A percentile compares a stretch with the other conserved stretches of the same genome.
Conservation (phyloP, 768 basidiomycete species). For the Mycena albidolilacea region DNA sequence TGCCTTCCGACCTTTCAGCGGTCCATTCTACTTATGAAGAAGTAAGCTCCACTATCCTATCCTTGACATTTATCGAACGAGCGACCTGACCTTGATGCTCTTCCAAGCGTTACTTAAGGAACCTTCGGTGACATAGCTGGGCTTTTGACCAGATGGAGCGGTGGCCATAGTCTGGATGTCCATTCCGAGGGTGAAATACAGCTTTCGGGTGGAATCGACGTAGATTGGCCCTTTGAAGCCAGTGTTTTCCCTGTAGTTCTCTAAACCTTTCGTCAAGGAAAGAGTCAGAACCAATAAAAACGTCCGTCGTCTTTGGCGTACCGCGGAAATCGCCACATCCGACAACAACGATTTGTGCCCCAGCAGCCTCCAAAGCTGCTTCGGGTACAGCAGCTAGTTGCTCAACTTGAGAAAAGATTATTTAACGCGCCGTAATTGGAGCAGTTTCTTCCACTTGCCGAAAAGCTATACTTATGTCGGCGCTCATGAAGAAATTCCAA, state of each 20-base stretch:
- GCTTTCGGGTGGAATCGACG: slow-evolving; percentile 72
- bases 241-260: slow-evolving; percentile 62
- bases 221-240: slow-evolving; percentile 66
- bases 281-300: neutral
- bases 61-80: neutral
- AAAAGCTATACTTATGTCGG: neutral
- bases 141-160: slow-evolving; percentile 63
- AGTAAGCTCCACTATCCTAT: neutral
- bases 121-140: slow-evolving; percentile 61
- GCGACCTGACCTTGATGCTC: slow-evolving; percentile 50
- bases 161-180: slow-evolving; percentile 60
- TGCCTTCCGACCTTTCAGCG: slow-evolving; percentile 29
- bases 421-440: neutral
- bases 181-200: slow-evolving; percentile 77
- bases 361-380: slow-evolving; percentile 57
- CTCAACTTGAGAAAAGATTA: slow-evolving; percentile 56
- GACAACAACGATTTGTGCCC: slow-evolving; percentile 62
- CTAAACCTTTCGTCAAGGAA: slow-evolving; percentile 53
- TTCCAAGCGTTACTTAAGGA: slow-evolving; percentile 48
- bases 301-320: neutral
- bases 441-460: slow-evolving; percentile 46
- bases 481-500: neutral
- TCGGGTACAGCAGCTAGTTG: slow-evolving; percentile 59
- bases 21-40: slow-evolving; percentile 48
- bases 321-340: slow-evolving; percentile 68